These are phyloP conservation scores for Ceratobasidium sp. DNA, from an alignment of 1,284 basidiomycete genomes.

Conservation along the genomic window DNA sequence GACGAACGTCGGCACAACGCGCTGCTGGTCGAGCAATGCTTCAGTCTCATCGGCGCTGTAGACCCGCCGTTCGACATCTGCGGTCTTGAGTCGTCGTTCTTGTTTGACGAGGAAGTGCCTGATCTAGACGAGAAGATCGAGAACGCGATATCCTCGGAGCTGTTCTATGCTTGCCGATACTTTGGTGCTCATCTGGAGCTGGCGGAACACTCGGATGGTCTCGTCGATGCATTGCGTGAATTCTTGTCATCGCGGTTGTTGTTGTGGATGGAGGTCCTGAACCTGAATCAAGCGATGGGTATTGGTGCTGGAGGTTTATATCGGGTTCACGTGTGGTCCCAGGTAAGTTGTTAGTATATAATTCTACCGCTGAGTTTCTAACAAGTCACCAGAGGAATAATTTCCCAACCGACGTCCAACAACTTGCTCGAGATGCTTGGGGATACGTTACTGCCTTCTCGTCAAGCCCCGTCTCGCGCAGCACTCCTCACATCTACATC, in stretches of 20 bases:
- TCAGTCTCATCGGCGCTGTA: background rate
- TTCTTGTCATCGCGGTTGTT: conserved; percentile 16
- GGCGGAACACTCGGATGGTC: background rate
- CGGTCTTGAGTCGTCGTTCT: conserved; percentile 4
- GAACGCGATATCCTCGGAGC: background rate
- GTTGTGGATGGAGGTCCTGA: conserved; percentile 33
- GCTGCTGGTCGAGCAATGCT: background rate
- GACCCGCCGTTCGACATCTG: conserved; percentile 35
- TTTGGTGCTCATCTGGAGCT: conserved; percentile 1
- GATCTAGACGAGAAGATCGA: background rate
- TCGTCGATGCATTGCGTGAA: background rate
- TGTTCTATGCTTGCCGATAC: conserved; percentile 29
- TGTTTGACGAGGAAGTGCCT: background rate
- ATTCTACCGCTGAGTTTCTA: background rate
- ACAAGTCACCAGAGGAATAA: background rate
- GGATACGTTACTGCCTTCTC: conserved; percentile 41
- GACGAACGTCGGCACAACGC: background rate
- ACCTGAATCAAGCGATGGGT: background rate
- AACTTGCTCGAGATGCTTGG: conserved; percentile 25
- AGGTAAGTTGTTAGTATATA: no score
- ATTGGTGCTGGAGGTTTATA: background rate
- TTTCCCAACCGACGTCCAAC: background rate
- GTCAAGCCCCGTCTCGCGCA: conserved; percentile 10
- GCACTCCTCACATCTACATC: conserved; percentile 49
- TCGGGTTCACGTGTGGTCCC: background rate